A percentile compares a stretch with the other conserved stretches of the same genome.
phyloP scores from a whole-genome alignment of 1,284 basidiomycete species.

The Veloporphyrellus conicus region DNA sequence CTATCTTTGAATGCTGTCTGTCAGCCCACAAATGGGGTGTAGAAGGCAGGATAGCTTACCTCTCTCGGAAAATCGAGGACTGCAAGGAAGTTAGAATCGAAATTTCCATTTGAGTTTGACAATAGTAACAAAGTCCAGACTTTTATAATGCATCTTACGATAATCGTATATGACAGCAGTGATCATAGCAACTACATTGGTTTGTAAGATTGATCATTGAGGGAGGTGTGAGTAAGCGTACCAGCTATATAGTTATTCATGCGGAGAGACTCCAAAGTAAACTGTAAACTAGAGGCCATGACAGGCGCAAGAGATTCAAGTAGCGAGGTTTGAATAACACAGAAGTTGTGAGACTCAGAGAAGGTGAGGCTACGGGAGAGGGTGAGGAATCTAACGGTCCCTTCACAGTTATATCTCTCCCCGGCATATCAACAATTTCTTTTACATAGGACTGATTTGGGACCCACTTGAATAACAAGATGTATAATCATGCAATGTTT shows the following conservation, averaged over 20 bases:
- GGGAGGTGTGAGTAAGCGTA: not conserved
- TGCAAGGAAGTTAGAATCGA: not conserved
- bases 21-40: not conserved
- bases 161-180: not conserved
- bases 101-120: not conserved
- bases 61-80: not conserved
- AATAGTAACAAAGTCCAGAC: no score
- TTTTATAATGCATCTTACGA: not conserved
- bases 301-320: not conserved
- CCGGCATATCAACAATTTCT: no score
- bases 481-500: no score
- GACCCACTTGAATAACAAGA: no score
- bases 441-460: no score
- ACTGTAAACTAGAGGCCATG: not conserved
- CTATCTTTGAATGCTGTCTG: not conserved
- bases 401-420: no score
- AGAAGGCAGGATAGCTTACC: not conserved
- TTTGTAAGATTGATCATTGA: not conserved
- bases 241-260: not conserved
- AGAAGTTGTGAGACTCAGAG: no score
- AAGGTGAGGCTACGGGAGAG: no score
- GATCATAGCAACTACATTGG: not conserved
- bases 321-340: no score
- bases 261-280: not conserved
- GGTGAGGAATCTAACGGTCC: no score